Evolutionary conservation across 768 basidiomycete genomes (phyloP).

Genomic region (Lentinula lateritia): DNA sequence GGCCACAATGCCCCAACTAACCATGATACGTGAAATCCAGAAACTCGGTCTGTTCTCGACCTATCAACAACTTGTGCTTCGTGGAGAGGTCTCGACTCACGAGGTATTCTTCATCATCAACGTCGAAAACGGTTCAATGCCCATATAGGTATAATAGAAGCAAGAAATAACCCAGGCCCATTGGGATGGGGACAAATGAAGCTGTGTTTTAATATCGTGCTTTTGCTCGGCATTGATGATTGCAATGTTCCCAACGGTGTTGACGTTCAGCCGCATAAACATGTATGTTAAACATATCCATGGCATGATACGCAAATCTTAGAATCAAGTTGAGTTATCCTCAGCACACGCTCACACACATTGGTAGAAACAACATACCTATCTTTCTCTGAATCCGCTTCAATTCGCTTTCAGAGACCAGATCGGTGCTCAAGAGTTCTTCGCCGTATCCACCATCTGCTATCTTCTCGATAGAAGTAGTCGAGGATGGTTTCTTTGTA

Average conservation of each 20-base stretch:
- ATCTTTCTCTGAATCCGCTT: slow-evolving; percentile 2
- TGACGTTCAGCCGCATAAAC: slow-evolving; percentile 6
- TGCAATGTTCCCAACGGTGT: slow-evolving; percentile 1
- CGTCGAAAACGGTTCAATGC: slow-evolving; percentile 1
- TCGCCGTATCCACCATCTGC: background rate
- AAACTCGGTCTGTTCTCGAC: background rate
- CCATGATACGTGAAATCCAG: slow-evolving; percentile 5
- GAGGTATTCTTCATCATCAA: slow-evolving; percentile 5
- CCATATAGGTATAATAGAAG: slow-evolving; percentile 1
- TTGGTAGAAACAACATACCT: background rate
- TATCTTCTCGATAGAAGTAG: background rate
- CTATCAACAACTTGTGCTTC: background rate
- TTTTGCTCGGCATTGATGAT: slow-evolving; percentile 4
- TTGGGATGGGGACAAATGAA: background rate
- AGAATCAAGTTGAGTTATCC: background rate
- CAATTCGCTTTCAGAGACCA: background rate
- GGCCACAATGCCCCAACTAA: slow-evolving; percentile 4
- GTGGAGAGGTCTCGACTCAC: background rate
- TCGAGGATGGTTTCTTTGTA: background rate
- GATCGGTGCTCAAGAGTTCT: background rate
- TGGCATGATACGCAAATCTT: slow-evolving; percentile 4
- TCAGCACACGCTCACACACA: background rate
- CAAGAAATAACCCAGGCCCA: slow-evolving; percentile 4
- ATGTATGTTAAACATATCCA: slow-evolving; percentile 5
- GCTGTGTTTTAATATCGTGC: slow-evolving; percentile 4